Base-by-base conservation (phyloP, 2,329 filamentous ascomycete species). In the Scorias spongiosa region DNA sequence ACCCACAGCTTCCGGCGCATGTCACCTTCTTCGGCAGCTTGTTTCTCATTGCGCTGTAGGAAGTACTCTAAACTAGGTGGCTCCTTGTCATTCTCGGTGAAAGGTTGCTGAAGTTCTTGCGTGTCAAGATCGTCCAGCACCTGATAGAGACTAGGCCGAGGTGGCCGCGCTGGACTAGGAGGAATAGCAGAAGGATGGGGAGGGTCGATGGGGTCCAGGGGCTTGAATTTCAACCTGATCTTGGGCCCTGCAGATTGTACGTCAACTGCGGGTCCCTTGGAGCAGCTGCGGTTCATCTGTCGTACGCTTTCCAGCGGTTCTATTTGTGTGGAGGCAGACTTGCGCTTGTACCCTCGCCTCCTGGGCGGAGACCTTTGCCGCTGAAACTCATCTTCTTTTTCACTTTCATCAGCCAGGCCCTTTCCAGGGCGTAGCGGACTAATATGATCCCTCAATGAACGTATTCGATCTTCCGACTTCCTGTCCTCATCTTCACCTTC, bases 1-100 rank as follows among this genome's bases (percentile, higher is more conserved):
- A 78, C 66, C 51, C 87, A 76, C 26, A 64, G 80, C 74, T 44
- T 81, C 75, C 2, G 67, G 41, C 49, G 50, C 51, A 51, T 54
- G 29, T 47, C 49, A 42, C 46, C 54, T 41, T 60, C 57, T 20
- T 54, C 53, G 4, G 48, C 42, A 9, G 57, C 57, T 20, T 53
- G 50, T 38, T 50, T 51, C 29, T 47, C 45, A 18, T 51, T 45
- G 9, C 52, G 48, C 17, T 51, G 42, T 7, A 39, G 43, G 30
- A 60, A 57, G 37, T 49, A 51, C 2, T 54, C 52, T 10, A 47
- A 45, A 36, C 49, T 49, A 6, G 55, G 55, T 36, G 55, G 57
- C 9, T 53, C 57, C 4, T 53, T 49, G 9, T 59, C 56, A 37
- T 52, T 57, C 41, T 60, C 57, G 17, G 48, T 46, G 37, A 55